Percentiles rank a stretch among this genome's conserved stretches.
phyloP scores from a whole-genome alignment of 208 protist genomes.

The Leishmania tarentolae region DNA sequence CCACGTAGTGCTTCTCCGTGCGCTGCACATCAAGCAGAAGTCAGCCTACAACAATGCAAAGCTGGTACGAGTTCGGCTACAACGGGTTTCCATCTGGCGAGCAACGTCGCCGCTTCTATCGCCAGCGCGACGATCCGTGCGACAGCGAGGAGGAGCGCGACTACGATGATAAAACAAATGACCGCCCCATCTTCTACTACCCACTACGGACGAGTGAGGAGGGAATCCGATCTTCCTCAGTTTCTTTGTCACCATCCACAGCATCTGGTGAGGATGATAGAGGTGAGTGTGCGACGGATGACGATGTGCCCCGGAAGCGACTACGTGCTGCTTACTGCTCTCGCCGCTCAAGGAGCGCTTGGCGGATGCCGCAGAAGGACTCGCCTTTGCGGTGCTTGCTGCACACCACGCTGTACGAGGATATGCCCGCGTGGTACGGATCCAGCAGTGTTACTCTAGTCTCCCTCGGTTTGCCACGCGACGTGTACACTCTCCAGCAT shows the following conservation, averaged over 20 bases:
- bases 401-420: constrained; percentile 43
- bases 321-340: background rate
- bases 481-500: constrained; percentile 23
- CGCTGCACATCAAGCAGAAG: background rate
- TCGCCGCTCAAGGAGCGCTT: constrained; percentile 10
- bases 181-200: constrained; percentile 72
- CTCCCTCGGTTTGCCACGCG: background rate
- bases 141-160: constrained; percentile 84
- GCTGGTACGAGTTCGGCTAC: constrained; percentile 88
- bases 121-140: constrained; percentile 84
- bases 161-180: constrained; percentile 69
- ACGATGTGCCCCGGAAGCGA: background rate
- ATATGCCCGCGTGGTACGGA: constrained; percentile 41
- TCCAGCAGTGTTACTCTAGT: constrained; percentile 37
- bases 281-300: background rate
- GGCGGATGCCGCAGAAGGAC: background rate
- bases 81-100: constrained; percentile 80
- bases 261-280: constrained; percentile 14
- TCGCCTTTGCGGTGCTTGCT: constrained; percentile 35
- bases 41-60: constrained; percentile 42
- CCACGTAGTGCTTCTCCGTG: constrained; percentile 1
- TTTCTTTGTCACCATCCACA: background rate
- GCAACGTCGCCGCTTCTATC: constrained; percentile 77
- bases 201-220: constrained; percentile 57
- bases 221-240: constrained; percentile 19